Base-by-base conservation (phyloP, 2,329 filamentous ascomycete genomes). In the Amauroascus niger region DNA sequence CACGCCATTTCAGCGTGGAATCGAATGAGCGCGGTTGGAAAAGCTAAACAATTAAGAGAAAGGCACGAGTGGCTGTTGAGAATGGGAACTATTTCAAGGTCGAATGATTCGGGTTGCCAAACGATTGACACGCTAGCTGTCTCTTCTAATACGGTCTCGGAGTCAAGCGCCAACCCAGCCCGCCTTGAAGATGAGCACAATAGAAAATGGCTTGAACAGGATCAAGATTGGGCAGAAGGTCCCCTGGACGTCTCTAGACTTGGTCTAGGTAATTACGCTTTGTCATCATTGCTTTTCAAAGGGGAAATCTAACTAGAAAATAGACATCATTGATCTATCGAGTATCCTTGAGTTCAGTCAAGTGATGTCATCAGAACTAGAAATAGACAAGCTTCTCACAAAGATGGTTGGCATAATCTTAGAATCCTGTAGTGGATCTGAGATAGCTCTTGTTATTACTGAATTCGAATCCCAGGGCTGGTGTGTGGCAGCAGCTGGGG, bases 321-420 rank as follows among this genome's bases (percentile, higher is more conserved):
- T 63, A 54, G 81, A 84, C 61, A 82, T 84, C 62, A 78, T 84
- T 52, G 81, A 84, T 63, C 64, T 84, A 14, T 78, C 78, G 1
- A 80, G 77, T 40, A 84, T 84, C 44, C 71, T 84, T 3, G 79
- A 83, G 59, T 82, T 80, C 24, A 82, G 78, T 52, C 81, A 83
- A 63, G 74, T 84, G 5, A 76, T 84, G 59, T 83, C 81, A 6
- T 83, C 80, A 13, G 81, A 84, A 61, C 71, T 84, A 14, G 76
- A 82, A 57, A 78, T 84, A 40, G 80, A 84, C 56, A 78, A 77
- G 48, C 71, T 84, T 2, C 70, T 84, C 53, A 74, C 76, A 1
- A 83, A 82, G 65, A 81, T 84, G 74, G 78, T 79, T 14, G 77
- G 79, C 53, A 83, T 84, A 57, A 82, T 84, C 30, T 66, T 83